These are phyloP conservation scores for Narthecium ossifragum DNA, from an alignment of 106 monocot species.

Conservation along the genomic window DNA sequence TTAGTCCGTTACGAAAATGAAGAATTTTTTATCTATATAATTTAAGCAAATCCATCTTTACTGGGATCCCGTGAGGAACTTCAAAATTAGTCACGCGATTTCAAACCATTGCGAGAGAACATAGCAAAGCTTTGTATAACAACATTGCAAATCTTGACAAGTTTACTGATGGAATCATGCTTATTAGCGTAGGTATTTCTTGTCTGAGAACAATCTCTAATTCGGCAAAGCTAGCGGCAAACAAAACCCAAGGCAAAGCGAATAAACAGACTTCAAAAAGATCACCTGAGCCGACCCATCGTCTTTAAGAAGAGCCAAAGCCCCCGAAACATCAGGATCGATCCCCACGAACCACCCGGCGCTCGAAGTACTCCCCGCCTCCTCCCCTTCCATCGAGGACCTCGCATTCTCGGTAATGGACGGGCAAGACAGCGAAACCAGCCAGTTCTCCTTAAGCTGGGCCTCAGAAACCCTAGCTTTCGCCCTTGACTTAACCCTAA, in stretches of 20 bases:
- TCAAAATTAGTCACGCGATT: too few relatives aligned
- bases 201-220: background rate
- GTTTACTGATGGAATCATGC: background rate
- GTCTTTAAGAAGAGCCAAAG: constrained; percentile 51
- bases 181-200: background rate
- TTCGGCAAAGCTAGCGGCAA: background rate
- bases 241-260: background rate
- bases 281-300: constrained; percentile 45
- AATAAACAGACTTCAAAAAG: background rate
- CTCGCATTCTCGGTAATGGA: constrained; percentile 3
- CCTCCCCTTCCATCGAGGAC: constrained; percentile 1
- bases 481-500: constrained; percentile 15
- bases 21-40: too few relatives aligned
- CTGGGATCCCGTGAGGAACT: too few relatives aligned
- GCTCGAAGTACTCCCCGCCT: background rate
- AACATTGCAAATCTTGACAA: background rate
- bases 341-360: constrained; percentile 54
- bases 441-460: constrained; percentile 51
- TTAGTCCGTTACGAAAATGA: too few relatives aligned
- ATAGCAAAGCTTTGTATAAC: background rate
- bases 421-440: constrained; percentile 55
- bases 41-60: too few relatives aligned
- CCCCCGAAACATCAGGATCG: constrained; percentile 72
- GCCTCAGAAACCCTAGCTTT: constrained; percentile 10
- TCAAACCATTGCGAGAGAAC: too few relatives aligned